These are phyloP conservation scores for Rhazya stricta DNA, from an alignment of 257 asterid genomes.

Conservation along the genomic window DNA sequence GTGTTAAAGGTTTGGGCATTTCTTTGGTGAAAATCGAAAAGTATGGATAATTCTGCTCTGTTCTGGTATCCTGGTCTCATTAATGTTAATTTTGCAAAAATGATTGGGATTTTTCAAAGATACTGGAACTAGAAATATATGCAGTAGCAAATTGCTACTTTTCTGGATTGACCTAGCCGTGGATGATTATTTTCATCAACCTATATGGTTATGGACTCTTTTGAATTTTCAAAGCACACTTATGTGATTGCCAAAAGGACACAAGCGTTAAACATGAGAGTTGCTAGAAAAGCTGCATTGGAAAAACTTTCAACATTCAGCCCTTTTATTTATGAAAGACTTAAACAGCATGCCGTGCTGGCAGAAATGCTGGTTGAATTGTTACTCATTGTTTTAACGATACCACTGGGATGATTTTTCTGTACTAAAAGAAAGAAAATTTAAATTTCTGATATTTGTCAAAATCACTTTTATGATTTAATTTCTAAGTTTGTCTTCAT, in stretches of 20 bases:
- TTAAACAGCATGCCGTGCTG: background rate
- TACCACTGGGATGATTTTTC: background rate
- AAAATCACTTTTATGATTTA: background rate
- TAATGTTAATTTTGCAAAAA: background rate
- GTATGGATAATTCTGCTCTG: background rate
- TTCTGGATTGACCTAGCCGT: background rate
- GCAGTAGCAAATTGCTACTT: background rate
- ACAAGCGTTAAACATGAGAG: background rate
- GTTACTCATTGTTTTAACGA: background rate
- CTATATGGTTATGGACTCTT: background rate
- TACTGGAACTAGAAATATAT: background rate
- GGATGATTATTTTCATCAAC: background rate
- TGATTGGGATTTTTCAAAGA: background rate
- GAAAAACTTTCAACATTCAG: background rate
- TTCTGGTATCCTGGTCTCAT: background rate
- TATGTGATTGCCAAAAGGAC: background rate
- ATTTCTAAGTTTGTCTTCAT: background rate
- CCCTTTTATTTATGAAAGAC: background rate
- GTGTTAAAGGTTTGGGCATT: background rate
- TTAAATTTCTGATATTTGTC: background rate
- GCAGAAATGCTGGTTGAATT: background rate
- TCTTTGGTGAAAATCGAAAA: background rate
- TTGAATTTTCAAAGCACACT: background rate
- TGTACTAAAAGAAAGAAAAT: background rate
- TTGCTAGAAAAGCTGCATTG: background rate